phyloP scores from a whole-genome alignment of 2,329 filamentous ascomycete genomes.

The Trichoderma koningiopsis region DNA sequence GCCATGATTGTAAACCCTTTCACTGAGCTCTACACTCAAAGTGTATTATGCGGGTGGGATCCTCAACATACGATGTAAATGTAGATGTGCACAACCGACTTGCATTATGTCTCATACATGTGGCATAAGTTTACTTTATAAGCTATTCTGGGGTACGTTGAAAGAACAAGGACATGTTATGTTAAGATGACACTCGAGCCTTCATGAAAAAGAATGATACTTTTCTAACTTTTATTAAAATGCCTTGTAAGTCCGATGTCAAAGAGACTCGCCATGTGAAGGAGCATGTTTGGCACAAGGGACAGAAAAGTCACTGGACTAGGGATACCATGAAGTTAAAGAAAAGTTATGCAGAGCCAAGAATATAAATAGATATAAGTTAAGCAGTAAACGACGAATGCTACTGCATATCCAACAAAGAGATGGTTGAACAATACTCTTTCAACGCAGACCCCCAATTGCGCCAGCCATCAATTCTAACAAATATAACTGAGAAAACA shows the following conservation, averaged over 20 bases:
- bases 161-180: not conserved
- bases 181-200: not conserved
- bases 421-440: not conserved
- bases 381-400: not conserved
- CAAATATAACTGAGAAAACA: not conserved
- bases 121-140: not conserved
- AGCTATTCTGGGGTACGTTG: not conserved
- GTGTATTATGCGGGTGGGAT: not conserved
- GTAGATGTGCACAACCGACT: not conserved
- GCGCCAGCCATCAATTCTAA: not conserved
- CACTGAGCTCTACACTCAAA: not conserved
- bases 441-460: not conserved
- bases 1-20: not conserved
- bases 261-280: not conserved
- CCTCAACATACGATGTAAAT: not conserved
- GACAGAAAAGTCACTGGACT: not conserved
- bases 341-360: not conserved
- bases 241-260: not conserved
- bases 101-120: not conserved
- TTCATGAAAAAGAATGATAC: not conserved
- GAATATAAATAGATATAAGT: not conserved
- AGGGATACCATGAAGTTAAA: not conserved
- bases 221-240: not conserved
- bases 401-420: not conserved
- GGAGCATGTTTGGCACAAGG: not conserved